A percentile compares a stretch with the other conserved stretches of the same genome.
phyloP scores from a whole-genome alignment of 805 yeast genomes.

The Starmerella etchellsii region DNA sequence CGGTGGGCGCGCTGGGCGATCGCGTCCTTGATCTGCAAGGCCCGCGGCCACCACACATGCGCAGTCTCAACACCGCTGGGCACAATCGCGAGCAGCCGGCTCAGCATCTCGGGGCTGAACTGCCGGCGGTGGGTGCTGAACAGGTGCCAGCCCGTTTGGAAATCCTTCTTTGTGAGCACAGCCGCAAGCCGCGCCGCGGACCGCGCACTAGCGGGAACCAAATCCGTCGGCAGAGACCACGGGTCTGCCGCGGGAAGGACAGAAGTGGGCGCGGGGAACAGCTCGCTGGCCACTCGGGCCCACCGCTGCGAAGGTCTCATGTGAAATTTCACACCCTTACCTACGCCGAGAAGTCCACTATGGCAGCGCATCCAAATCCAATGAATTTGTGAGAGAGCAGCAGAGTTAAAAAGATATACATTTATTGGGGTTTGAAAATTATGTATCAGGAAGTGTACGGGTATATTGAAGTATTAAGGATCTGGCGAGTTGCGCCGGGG shows the following conservation, averaged over 20 bases:
- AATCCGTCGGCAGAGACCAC: constrained; percentile 1
- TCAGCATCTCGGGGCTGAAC: constrained; percentile 7
- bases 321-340: too few relatives aligned
- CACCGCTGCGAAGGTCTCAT: background rate
- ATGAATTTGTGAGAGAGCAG: too few relatives aligned
- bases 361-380: too few relatives aligned
- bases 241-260: constrained; percentile 4
- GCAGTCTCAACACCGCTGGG: constrained; percentile 18
- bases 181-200: constrained; percentile 2
- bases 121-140: constrained; percentile 2
- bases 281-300: constrained; percentile 1
- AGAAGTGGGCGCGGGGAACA: constrained; percentile 1
- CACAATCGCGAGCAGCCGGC: constrained; percentile 10
- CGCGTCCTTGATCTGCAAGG: constrained; percentile 14
- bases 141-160: constrained; percentile 11
- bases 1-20: constrained; percentile 7
- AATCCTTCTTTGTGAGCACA: constrained; percentile 9
- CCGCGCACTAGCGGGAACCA: background rate
- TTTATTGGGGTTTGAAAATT: too few relatives aligned
- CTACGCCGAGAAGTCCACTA: too few relatives aligned
- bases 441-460: too few relatives aligned
- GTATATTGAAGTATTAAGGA: too few relatives aligned
- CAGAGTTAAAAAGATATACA: too few relatives aligned
- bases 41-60: constrained; percentile 19
- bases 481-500: too few relatives aligned